Conservation (phyloP, 176 grass and related monocot genomes). For the Neostapfia colusana region DNA sequence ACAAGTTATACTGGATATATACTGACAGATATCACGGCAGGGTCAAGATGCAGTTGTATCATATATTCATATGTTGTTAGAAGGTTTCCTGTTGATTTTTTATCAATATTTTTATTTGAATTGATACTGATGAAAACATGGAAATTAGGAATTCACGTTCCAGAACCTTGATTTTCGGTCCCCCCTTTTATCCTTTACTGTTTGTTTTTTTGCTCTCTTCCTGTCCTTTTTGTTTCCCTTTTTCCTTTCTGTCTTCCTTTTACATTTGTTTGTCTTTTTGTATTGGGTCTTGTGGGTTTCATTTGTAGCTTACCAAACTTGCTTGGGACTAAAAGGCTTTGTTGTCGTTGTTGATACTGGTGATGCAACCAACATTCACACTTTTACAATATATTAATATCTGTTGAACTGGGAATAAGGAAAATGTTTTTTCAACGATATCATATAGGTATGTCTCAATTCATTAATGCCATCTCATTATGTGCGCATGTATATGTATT, state of each 20-base stretch:
- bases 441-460: slow-evolving; percentile 4
- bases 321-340: too few species aligned
- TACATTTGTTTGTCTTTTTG: too few species aligned
- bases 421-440: neutral
- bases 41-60: neutral
- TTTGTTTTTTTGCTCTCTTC: too few species aligned
- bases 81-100: slow-evolving; percentile 3
- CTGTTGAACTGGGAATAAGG: slow-evolving; percentile 4
- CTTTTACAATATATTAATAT: slow-evolving; percentile 16
- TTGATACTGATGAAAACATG: neutral
- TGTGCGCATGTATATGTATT: neutral
- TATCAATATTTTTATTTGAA: neutral
- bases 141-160: too few species aligned
- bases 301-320: too few species aligned
- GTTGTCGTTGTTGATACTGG: neutral
- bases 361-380: slow-evolving; percentile 9
- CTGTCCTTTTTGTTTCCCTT: too few species aligned
- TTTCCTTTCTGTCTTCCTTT: too few species aligned
- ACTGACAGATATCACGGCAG: neutral
- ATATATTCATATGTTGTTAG: neutral
- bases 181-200: too few species aligned
- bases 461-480: slow-evolving; percentile 18
- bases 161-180: too few species aligned
- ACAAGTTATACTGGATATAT: neutral
- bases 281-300: too few species aligned